Evolutionary conservation across 495 filamentous ascomycete species (phyloP), one percentile per base, ranked within the genome.

Genomic region (Annulohypoxylon bovei): DNA sequence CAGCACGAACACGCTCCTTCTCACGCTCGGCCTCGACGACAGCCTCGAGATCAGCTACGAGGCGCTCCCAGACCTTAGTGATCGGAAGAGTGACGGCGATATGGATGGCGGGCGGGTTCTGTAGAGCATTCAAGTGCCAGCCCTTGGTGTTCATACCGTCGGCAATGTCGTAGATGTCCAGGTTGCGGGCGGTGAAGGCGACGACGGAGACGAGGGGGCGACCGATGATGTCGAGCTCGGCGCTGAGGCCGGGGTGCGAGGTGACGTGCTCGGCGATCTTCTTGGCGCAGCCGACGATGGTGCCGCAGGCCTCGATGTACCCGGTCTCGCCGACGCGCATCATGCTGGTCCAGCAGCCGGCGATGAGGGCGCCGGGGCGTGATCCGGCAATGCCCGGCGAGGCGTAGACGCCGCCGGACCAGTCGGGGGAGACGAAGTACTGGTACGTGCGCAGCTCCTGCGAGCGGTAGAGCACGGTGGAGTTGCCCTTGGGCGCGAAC

Each of bases 401-500:
- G 55, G 92, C 96, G 78, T 98, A 99, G 1, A 99, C 93, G 72
- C 95, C 95, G 70, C 95, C 95, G 39, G 91, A 90, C 95, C 95
- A 99, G 78, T 95, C 90, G 4, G 96, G 90, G 35, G 91, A 93
- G 78, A 99, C 88, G 79, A 97, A 98, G 84, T 99, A 99, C 77
- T 98, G 95, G 77, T 97, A 91, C 35, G 86, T 84, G 65, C 95
- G 89, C 50, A 97, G 88, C 44, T 86, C 80, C 40, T 88, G 83
- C 59, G 87, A 92, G 74, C 96, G 93, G 84, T 98, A 98, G 58
- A 99, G 87, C 16, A 97, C 81, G 7, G 93, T 94, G 27, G 89
- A 93, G 83, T 95, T 98, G 59, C 95, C 95, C 81, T 98, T 98
- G 22, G 95, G 95, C 0, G 95, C 96, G 79, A 99, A 99, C 23